Percentiles rank a stretch among this genome's conserved stretches.
Conservation (phyloP, 2,329 filamentous ascomycete genomes). For the Calcarisporium arbuscula region DNA sequence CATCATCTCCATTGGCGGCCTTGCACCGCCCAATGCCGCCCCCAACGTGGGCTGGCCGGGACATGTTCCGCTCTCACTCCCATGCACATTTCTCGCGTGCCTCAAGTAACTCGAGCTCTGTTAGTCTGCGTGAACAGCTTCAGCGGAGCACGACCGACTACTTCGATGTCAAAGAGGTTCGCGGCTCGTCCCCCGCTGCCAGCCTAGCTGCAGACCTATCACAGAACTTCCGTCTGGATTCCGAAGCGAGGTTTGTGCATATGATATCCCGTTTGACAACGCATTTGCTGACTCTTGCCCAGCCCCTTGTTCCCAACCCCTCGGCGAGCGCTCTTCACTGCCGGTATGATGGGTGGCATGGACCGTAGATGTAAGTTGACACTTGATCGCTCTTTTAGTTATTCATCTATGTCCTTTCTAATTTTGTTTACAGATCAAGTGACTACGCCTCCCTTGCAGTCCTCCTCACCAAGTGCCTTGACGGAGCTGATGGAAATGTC, state of each 20-base stretch:
- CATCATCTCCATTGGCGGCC: constrained; percentile 87
- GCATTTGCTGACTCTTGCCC: neutral
- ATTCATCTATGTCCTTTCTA: too few relatives aligned
- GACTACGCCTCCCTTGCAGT: constrained; percentile 75
- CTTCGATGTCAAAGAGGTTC: constrained; percentile 71
- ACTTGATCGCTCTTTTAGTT: neutral
- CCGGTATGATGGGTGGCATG: constrained; percentile 29
- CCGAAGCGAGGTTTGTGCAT: constrained; percentile 63
- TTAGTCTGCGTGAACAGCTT: constrained; percentile 75
- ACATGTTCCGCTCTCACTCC: constrained; percentile 46
- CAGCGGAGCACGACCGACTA: constrained; percentile 62
- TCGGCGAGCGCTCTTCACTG: constrained; percentile 33
- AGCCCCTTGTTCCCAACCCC: constrained; percentile 37
- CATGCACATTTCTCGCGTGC: constrained; percentile 43
- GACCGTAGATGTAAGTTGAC: constrained; percentile 26
- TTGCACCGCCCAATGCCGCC: constrained; percentile 68
- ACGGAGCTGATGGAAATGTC: constrained; percentile 90
- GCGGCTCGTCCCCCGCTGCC: constrained; percentile 83
- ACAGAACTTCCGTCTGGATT: constrained; percentile 94
- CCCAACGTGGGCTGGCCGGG: constrained; percentile 51
- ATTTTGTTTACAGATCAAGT: constrained; percentile 52
- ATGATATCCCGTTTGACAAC: neutral
- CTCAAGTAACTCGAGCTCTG: constrained; percentile 54
- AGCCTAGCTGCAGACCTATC: constrained; percentile 91
- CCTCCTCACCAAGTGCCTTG: constrained; percentile 70